phyloP scores from a whole-genome alignment of 2,329 filamentous ascomycete species.

The Grosmannia serpens region DNA sequence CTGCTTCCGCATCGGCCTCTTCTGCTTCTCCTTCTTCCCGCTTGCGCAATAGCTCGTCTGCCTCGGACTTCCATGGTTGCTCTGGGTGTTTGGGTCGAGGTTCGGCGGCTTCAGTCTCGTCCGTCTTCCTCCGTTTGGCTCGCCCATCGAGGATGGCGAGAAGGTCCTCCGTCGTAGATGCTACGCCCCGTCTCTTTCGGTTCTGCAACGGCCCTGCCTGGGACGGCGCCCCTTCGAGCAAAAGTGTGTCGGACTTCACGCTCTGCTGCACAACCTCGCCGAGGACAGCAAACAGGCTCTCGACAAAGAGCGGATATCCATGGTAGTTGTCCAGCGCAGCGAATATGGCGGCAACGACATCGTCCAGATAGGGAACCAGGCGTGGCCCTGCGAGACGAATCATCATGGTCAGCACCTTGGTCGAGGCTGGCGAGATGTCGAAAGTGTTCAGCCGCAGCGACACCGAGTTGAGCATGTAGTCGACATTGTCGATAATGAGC shows the following conservation, averaged over 20 bases:
- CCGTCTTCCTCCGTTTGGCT: slow-evolving; percentile 16
- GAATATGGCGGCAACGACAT: slow-evolving; percentile 84
- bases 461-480: slow-evolving; percentile 93
- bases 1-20: slow-evolving; percentile 14
- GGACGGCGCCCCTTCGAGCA: slow-evolving; percentile 29
- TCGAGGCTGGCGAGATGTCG: slow-evolving; percentile 82
- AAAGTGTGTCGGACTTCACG: slow-evolving; percentile 42
- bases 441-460: slow-evolving; percentile 82
- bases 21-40: slow-evolving; percentile 24
- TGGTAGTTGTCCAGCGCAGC: slow-evolving; percentile 90
- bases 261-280: slow-evolving; percentile 77
- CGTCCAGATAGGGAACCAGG: slow-evolving; percentile 80
- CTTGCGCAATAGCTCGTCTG: slow-evolving; percentile 17
- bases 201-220: slow-evolving; percentile 1
- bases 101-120: slow-evolving; percentile 11
- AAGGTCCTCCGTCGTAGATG: slow-evolving; percentile 3
- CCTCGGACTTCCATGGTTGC: slow-evolving; percentile 22
- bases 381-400: slow-evolving; percentile 71
- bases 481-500: slow-evolving; percentile 80
- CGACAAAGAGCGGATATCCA: slow-evolving; percentile 77
- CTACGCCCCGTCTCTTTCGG: slow-evolving; percentile 3
- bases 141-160: slow-evolving; percentile 5
- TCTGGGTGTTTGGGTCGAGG: slow-evolving; percentile 23
- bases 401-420: slow-evolving; percentile 90
- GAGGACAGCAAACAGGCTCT: slow-evolving; percentile 72